These are phyloP conservation scores for Draba incana DNA, from an alignment of 345 rosid species.

Conservation along the genomic window DNA sequence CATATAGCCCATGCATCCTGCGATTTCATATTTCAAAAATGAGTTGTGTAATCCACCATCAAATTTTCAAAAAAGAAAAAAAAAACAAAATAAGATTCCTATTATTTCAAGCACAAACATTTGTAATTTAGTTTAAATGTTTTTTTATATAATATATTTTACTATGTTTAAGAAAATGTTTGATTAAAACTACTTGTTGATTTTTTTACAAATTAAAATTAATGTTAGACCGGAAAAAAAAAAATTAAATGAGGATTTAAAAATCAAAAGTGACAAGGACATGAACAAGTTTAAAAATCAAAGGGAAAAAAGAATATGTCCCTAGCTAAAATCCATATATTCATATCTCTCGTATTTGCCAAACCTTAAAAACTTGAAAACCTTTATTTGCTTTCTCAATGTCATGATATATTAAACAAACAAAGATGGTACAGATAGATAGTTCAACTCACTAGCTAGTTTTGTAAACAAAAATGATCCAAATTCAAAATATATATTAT, in stretches of 20 bases:
- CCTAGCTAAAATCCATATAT: background rate
- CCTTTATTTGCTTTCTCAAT: background rate
- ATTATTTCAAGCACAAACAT: background rate
- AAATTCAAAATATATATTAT: conserved; percentile 17
- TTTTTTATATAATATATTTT: background rate
- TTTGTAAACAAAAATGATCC: conserved; percentile 1
- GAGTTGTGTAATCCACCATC: background rate
- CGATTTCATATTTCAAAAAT: conserved; percentile 23
- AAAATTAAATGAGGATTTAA: no score
- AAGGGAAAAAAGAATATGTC: background rate
- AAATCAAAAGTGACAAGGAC: background rate
- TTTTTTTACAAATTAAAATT: background rate
- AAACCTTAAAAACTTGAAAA: background rate
- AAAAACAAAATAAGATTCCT: background rate
- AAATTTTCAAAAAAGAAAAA: background rate
- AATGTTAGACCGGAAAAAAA: background rate
- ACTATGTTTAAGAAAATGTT: background rate
- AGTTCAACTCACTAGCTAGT: background rate
- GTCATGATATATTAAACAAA: background rate
- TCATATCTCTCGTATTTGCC: conserved; percentile 10
- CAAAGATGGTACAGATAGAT: background rate
- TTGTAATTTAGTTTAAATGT: background rate
- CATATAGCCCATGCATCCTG: conserved; percentile 97
- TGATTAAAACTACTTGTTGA: background rate
- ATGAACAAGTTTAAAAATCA: background rate